Conservation (phyloP, 495 filamentous ascomycete species). For the Penicillium turbatum region DNA sequence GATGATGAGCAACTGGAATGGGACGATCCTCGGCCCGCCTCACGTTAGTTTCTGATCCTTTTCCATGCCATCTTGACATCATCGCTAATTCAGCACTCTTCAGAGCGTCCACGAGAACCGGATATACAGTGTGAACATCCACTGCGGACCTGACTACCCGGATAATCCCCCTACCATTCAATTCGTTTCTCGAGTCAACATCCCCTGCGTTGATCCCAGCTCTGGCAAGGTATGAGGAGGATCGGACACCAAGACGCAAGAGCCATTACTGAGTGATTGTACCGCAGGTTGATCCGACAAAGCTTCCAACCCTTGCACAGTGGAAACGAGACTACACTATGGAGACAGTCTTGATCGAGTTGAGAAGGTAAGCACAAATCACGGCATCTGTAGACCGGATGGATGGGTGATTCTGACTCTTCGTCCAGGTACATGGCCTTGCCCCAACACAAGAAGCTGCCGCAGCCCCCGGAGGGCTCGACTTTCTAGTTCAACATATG, state of each 20-base stretch:
- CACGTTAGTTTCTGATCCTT: slow-evolving; percentile 59
- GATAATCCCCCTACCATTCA: slow-evolving; percentile 82
- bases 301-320: slow-evolving; percentile 74
- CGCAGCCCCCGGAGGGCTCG: slow-evolving; percentile 86
- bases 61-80: not conserved
- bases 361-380: slow-evolving; percentile 58
- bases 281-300: slow-evolving; percentile 71
- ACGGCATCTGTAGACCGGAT: not conserved
- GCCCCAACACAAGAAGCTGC: slow-evolving; percentile 87
- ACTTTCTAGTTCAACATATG: slow-evolving; percentile 50
- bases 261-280: slow-evolving; percentile 1
- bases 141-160: slow-evolving; percentile 88
- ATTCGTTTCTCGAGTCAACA: slow-evolving; percentile 90
- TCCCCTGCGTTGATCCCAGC: slow-evolving; percentile 79
- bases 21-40: slow-evolving; percentile 92
- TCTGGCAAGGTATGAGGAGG: slow-evolving; percentile 61
- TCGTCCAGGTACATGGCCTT: slow-evolving; percentile 84
- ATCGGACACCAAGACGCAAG: not conserved
- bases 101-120: slow-evolving; percentile 96
- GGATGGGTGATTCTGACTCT: slow-evolving; percentile 1
- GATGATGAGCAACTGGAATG: slow-evolving; percentile 98
- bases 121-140: slow-evolving; percentile 96
- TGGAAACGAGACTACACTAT: slow-evolving; percentile 90
- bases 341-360: slow-evolving; percentile 89
- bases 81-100: slow-evolving; percentile 13